These are phyloP conservation scores for Symbiodinium natans DNA, from an alignment of 73 alveolate species.

Conservation along the genomic window DNA sequence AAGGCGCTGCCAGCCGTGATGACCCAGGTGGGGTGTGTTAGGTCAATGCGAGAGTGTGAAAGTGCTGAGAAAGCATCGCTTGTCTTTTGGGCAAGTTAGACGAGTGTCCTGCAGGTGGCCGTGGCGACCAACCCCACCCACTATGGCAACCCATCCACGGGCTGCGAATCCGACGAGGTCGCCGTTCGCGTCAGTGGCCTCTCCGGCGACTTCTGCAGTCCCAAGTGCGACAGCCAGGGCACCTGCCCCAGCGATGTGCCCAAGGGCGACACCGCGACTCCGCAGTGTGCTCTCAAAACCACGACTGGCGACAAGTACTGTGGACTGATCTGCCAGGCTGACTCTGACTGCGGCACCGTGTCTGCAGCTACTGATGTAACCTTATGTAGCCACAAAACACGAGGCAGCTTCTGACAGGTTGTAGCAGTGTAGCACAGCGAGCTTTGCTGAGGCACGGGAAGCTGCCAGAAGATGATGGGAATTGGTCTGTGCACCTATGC, in stretches of 20 bases:
- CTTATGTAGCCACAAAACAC: background rate
- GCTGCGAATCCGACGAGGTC: background rate
- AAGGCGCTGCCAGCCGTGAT: background rate
- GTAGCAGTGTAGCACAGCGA: background rate
- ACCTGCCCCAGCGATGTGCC: constrained; percentile 9
- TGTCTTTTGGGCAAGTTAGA: background rate
- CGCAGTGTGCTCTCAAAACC: background rate
- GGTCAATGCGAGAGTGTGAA: background rate
- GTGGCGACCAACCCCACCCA: background rate
- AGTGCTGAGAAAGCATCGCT: background rate
- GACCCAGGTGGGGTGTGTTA: background rate
- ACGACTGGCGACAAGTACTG: constrained; percentile 18
- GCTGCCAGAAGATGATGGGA: background rate
- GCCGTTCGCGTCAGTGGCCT: background rate
- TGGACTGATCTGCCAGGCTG: background rate
- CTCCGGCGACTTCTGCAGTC: constrained; percentile 10
- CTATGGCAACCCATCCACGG: background rate
- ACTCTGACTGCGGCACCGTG: background rate
- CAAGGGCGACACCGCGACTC: background rate
- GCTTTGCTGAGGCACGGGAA: background rate
- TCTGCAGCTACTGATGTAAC: background rate
- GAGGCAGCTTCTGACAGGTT: background rate
- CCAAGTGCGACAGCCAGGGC: constrained; percentile 11
- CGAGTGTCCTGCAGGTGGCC: background rate
- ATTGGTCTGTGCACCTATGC: background rate